A percentile compares a stretch with the other conserved stretches of the same genome.
Conservation (phyloP, 768 basidiomycete species). For the Kwoniella shandongensis region DNA sequence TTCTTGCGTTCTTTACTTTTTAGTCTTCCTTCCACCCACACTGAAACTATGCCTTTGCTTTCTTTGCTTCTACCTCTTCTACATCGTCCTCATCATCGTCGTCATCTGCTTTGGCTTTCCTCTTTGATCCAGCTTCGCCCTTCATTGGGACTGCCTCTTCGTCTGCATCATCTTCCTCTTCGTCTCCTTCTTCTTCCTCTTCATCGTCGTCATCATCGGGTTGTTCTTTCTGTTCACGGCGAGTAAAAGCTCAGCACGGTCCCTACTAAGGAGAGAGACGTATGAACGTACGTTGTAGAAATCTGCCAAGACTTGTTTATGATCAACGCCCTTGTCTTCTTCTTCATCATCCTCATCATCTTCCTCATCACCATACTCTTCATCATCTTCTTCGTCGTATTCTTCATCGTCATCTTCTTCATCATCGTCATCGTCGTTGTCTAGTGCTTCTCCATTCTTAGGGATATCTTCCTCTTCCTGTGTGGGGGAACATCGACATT, state of each 20-base stretch:
- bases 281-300: conserved; percentile 25
- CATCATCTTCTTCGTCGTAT: not conserved
- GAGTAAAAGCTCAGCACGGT: no score
- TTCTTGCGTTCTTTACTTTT: no score
- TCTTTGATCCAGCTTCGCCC: conserved; percentile 1
- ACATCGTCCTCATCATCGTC: conserved; percentile 2
- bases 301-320: conserved; percentile 15
- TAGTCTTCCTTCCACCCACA: no score
- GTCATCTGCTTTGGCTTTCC: conserved; percentile 7
- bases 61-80: conserved; percentile 8
- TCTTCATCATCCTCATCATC: conserved; percentile 17
- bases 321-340: conserved; percentile 18
- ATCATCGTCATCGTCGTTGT: not conserved
- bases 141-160: not conserved
- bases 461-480: conserved; percentile 4
- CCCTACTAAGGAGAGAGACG: no score
- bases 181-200: conserved; percentile 1
- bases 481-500: not conserved
- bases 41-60: no score
- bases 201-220: conserved; percentile 11
- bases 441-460: not conserved
- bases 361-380: conserved; percentile 14
- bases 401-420: not conserved
- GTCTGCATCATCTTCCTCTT: not conserved
- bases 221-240: no score